Base-by-base conservation (phyloP, 768 basidiomycete species). In the Naganishia vishniacii region DNA sequence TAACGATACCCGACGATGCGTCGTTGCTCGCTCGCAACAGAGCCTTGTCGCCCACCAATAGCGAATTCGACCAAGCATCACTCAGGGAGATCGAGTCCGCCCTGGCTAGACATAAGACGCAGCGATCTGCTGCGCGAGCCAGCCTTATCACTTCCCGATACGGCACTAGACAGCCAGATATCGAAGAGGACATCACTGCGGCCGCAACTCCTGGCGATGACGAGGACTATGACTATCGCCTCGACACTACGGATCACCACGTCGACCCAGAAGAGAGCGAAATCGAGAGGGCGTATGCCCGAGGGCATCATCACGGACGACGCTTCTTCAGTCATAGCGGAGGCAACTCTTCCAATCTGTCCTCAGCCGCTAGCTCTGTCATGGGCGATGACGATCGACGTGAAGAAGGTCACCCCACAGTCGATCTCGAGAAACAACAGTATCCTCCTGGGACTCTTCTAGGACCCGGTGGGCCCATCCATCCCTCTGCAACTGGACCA, bases 171-270 rank as follows among this genome's bases (percentile, higher is more conserved):
- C 53, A 34, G 26, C 53, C 53, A 12, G 53, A 56, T 26, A 56
- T 56, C 6, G 53, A 56, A 40, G 53, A 56, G 23, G 53, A 56
- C 40, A 40, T 56, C 15, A 56, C 53, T 2, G 53, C 53, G 23
- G 53, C 31, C 9, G 37, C 53, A 3, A 56, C 53, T 6, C 53
- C 53, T 40, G 62, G 67, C 29, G 73, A 70, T 26, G 65, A 63
- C 29, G 73, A 73, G 53, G 75, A 77, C 62, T 77, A 77, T 40
- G 75, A 77, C 62, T 77, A 75, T 65, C 68, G 75, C 18, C 63
- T 77, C 16, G 74, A 77, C 45, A 63, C 62, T 11, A 62, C 61
- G 29, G 61, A 62, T 48, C 45, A 48, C 16, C 6, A 42, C 16
- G 26, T 41, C 4, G 37, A 63, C 16, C 44, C 48, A 16, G 62